phyloP scores from a whole-genome alignment of 345 rosid genomes.

The Psidium friedrichsthalianum region DNA sequence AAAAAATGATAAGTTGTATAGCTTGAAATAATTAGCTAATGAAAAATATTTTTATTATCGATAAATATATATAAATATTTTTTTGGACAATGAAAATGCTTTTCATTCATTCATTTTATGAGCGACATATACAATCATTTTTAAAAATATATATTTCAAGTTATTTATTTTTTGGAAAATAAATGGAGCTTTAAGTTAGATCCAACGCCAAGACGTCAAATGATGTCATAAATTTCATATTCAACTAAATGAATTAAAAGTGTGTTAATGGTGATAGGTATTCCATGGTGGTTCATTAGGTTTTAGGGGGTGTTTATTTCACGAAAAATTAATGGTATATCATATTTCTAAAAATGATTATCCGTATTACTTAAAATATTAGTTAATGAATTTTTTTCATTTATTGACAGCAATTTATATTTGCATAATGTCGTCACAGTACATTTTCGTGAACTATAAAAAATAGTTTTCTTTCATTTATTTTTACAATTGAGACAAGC shows the following conservation, averaged over 20 bases:
- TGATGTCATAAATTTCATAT: neutral
- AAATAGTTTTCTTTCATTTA: neutral
- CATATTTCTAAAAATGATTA: neutral
- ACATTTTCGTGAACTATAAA: neutral
- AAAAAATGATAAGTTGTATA: too few species aligned
- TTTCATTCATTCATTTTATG: too few species aligned
- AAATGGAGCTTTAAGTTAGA: neutral
- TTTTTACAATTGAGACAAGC: rapidly evolving
- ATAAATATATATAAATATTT: too few species aligned
- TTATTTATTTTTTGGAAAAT: too few species aligned
- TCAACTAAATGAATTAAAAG: neutral
- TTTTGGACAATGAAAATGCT: too few species aligned
- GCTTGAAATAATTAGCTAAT: too few species aligned
- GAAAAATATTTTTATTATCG: too few species aligned
- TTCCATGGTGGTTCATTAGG: neutral
- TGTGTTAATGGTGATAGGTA: neutral
- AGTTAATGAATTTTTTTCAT: too few species aligned
- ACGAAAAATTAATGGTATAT: neutral
- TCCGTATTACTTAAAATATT: too few species aligned
- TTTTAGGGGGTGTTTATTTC: neutral
- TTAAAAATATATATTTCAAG: too few species aligned
- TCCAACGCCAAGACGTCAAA: neutral
- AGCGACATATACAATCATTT: too few species aligned
- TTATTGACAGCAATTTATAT: neutral
- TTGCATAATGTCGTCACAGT: too few species aligned